Conservation (phyloP, 345 rosid genomes). For the Cochlearia excelsa region DNA sequence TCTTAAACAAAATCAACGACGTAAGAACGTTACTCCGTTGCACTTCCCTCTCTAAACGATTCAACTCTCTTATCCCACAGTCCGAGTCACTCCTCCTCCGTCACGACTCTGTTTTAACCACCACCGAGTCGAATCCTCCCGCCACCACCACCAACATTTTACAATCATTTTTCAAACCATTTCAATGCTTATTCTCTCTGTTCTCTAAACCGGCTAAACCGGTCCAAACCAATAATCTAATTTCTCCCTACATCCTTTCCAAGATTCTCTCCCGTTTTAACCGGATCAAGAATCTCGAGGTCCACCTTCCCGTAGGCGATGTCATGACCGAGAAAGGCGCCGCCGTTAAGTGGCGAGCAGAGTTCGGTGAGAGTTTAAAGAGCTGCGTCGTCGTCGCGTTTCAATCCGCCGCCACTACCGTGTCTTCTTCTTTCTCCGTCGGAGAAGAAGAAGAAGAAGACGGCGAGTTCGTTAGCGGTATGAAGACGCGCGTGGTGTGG, state of each 20-base stretch:
- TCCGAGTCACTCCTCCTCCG: conserved; percentile 33
- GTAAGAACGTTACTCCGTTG: conserved; percentile 35
- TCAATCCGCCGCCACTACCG: conserved; percentile 23
- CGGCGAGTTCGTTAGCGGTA: conserved; percentile 30
- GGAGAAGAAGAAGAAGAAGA: conserved; percentile 13
- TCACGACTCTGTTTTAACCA: not conserved
- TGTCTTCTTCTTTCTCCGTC: not conserved
- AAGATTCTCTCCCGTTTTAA: conserved; percentile 31
- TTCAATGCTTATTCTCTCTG: conserved; percentile 8
- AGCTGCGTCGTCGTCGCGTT: conserved; percentile 30
- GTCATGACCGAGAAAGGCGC: conserved; percentile 25
- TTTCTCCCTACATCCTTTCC: conserved; percentile 20
- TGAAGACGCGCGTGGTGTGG: conserved; percentile 35
- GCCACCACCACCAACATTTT: conserved; percentile 5
- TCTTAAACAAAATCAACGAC: conserved; percentile 37
- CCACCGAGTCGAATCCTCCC: conserved; percentile 4
- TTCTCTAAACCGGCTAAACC: conserved; percentile 34
- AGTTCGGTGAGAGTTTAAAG: conserved; percentile 27
- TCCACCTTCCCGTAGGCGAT: conserved; percentile 24
- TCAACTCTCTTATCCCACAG: conserved; percentile 32
- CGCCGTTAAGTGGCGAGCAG: conserved; percentile 29
- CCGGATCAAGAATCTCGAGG: conserved; percentile 5
- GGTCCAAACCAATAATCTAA: not conserved
- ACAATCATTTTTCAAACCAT: conserved; percentile 23
- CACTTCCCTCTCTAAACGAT: conserved; percentile 29